Base-by-base conservation (phyloP, 208 protist species). In the Jaenimonas drosophilae region DNA sequence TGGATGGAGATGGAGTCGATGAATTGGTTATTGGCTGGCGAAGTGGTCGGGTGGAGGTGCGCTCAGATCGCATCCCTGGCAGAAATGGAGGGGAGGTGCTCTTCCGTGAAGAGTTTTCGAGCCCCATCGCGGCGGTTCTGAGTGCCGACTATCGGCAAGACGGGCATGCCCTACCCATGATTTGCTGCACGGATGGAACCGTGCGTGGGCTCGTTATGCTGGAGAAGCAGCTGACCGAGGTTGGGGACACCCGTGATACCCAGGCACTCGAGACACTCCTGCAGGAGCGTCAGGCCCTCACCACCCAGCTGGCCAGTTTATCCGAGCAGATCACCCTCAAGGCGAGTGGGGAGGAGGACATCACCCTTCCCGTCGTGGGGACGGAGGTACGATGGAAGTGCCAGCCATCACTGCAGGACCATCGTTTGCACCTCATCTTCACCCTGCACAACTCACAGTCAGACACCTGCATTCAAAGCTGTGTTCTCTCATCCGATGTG, bases 11-110 rank as follows among this genome's bases (percentile, higher is more conserved):
- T 44, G 93, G 92, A 12, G 76, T 88, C 28, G 70, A 65, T 21
- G 96, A 97, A 60, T 65, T 98, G 37, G 56, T 98, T 20, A 64
- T 93, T 9, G 92, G 92, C 16, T 96, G 78, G 75, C 47, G 46
- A 11, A 88, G 76, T 48, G 94, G 91, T 0, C 76, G 74, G 6
- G 48, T 97, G 7, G 84, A 96, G 68, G 82, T 94, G 42, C 79
- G 88, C 16, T 63, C 70, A 7, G 78, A 85, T 45, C 40, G 43
- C 16, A 26, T 51, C 44, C 40, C 51, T 6, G 64, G 58, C 12
- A 64, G 74, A 20, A 64, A 73, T 23, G 76, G 70, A 7, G 91
- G 85, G 17, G 76, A 64, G 19, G 64, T 95, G 26, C 50, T 96
- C 2, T 92, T 76, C 56, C 86, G 80, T 30, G 89, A 94, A 19